These are phyloP conservation scores for Apiospora pterosperma DNA, from an alignment of 2,329 filamentous ascomycete species.

Conservation along the genomic window DNA sequence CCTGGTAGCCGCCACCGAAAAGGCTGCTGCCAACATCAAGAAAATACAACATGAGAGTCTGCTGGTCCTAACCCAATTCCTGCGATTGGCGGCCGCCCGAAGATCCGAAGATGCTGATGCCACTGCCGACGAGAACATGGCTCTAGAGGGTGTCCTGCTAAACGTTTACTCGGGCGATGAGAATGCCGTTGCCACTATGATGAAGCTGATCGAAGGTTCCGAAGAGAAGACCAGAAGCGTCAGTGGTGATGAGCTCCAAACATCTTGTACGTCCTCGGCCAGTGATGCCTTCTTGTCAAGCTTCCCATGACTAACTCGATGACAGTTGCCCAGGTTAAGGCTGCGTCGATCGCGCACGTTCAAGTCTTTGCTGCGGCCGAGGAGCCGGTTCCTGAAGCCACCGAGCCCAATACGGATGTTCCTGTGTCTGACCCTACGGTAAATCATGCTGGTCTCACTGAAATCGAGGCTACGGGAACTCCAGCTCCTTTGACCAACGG, in stretches of 20 bases:
- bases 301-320: slow-evolving; percentile 15
- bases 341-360: slow-evolving; percentile 49
- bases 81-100: slow-evolving; percentile 74
- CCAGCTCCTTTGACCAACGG: slow-evolving; percentile 39
- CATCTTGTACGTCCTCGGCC: slow-evolving; percentile 61
- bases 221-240: slow-evolving; percentile 65
- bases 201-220: slow-evolving; percentile 72
- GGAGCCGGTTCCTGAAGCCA: slow-evolving; percentile 31
- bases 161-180: slow-evolving; percentile 78
- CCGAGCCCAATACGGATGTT: slow-evolving; percentile 21
- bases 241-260: slow-evolving; percentile 59
- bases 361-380: slow-evolving; percentile 29
- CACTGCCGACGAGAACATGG: slow-evolving; percentile 68
- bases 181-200: slow-evolving; percentile 68
- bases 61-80: slow-evolving; percentile 72
- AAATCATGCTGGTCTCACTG: slow-evolving; percentile 63
- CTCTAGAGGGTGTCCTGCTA: slow-evolving; percentile 75
- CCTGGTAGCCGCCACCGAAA: slow-evolving; percentile 51
- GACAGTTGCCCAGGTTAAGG: slow-evolving; percentile 55
- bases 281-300: neutral
- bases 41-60: slow-evolving; percentile 61
- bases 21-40: slow-evolving; percentile 50
- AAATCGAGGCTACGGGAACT: slow-evolving; percentile 48
- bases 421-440: slow-evolving; percentile 62
- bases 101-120: slow-evolving; percentile 66